Evolutionary conservation across 2,329 filamentous ascomycete species (phyloP).

Genomic region (Xylariaceae sp.): DNA sequence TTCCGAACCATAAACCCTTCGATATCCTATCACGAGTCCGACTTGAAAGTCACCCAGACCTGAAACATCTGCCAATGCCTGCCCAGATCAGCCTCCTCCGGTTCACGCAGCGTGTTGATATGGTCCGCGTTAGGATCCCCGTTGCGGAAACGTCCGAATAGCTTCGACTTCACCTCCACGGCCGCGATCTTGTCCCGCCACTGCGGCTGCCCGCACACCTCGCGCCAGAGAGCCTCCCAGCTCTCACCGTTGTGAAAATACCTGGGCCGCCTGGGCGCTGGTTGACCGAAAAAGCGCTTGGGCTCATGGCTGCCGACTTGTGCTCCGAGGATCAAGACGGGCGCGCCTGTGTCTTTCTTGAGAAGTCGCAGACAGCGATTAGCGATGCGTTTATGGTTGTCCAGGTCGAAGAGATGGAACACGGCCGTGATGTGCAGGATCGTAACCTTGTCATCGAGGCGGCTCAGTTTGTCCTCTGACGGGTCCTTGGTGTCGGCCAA

Average conservation of each 20-base stretch:
- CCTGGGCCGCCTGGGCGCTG: slow-evolving; percentile 12
- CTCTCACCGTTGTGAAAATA: slow-evolving; percentile 24
- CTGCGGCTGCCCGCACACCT: slow-evolving; percentile 17
- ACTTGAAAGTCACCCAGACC: slow-evolving; percentile 28
- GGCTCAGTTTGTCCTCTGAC: slow-evolving; percentile 31
- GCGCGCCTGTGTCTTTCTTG: slow-evolving; percentile 28
- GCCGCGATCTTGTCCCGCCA: slow-evolving; percentile 24
- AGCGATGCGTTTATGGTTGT: slow-evolving; percentile 31
- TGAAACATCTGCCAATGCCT: slow-evolving; percentile 29
- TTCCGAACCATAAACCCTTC: not conserved
- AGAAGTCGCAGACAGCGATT: slow-evolving; percentile 31
- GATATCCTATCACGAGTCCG: not conserved
- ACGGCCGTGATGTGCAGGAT: slow-evolving; percentile 34
- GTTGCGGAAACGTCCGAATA: slow-evolving; percentile 18
- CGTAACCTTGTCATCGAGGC: slow-evolving; percentile 33
- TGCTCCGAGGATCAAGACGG: slow-evolving; percentile 32
- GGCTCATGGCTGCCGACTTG: slow-evolving; percentile 21
- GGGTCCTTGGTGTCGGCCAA: slow-evolving; percentile 20
- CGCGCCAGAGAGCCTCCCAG: slow-evolving; percentile 28
- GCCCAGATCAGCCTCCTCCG: slow-evolving; percentile 3
- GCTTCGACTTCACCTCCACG: slow-evolving; percentile 25
- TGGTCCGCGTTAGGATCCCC: slow-evolving; percentile 10
- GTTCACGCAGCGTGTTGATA: slow-evolving; percentile 8
- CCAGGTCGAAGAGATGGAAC: slow-evolving; percentile 40
- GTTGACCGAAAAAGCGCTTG: slow-evolving; percentile 3